Evolutionary conservation across 495 filamentous ascomycete genomes (phyloP).

Genomic region (Sphaerosporella brunnea): DNA sequence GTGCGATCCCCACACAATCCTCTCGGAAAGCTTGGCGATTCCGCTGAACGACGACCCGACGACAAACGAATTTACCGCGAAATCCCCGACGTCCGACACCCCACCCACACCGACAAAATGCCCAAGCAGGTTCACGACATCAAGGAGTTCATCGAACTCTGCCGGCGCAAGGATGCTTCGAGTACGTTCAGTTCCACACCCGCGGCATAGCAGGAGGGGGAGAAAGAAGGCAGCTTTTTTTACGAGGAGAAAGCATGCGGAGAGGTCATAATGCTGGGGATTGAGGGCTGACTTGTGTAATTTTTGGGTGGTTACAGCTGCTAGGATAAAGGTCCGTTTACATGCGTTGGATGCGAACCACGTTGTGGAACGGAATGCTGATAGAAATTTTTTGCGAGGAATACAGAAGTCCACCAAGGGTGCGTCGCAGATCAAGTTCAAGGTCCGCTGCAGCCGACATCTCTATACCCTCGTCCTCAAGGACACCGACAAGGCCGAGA

Average conservation of each 20-base stretch:
- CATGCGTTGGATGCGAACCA: too few species aligned
- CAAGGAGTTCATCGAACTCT: conserved; percentile 99
- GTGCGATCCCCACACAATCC: too few species aligned
- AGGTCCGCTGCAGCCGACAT: conserved; percentile 90
- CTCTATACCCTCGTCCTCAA: conserved; percentile 96
- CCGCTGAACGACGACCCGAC: conserved; percentile 15
- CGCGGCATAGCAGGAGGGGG: not conserved
- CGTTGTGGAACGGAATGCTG: not conserved
- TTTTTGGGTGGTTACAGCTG: conserved; percentile 15
- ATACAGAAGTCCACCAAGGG: conserved; percentile 82
- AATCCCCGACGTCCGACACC: conserved; percentile 14
- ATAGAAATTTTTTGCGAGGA: conserved; percentile 7
- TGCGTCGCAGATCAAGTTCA: conserved; percentile 92
- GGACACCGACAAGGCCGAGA: conserved; percentile 97
- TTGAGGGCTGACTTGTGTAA: too few species aligned
- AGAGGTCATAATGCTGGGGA: too few species aligned
- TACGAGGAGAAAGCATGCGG: too few species aligned
- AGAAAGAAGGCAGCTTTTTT: not conserved
- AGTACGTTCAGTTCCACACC: conserved; percentile 41
- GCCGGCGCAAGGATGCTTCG: conserved; percentile 92
- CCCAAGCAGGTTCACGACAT: conserved; percentile 96
- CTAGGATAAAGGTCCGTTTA: conserved; percentile 23
- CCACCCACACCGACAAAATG: conserved; percentile 45
- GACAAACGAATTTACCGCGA: conserved; percentile 23
- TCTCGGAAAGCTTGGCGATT: too few species aligned